Evolutionary conservation across 2,329 filamentous ascomycete genomes (phyloP).

Genomic region (Trichoderma harzianum): DNA sequence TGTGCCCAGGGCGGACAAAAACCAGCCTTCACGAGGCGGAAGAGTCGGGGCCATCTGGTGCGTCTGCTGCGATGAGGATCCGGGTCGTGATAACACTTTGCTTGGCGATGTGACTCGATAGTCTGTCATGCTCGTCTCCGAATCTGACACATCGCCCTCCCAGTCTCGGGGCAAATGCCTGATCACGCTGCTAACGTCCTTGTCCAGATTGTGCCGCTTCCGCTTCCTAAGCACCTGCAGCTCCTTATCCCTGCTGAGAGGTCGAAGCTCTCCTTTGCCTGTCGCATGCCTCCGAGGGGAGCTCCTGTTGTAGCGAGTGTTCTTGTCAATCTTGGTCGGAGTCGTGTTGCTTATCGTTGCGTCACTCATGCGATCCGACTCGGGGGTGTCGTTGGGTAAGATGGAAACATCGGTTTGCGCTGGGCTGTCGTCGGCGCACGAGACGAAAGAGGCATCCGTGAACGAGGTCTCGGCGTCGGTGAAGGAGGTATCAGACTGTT

Average conservation of each 20-base stretch:
- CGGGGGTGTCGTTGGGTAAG: slow-evolving; percentile 49
- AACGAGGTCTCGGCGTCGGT: slow-evolving; percentile 38
- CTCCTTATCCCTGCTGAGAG: slow-evolving; percentile 35
- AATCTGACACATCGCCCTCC: slow-evolving; percentile 49
- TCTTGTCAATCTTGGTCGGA: slow-evolving; percentile 45
- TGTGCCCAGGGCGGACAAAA: slow-evolving; percentile 48
- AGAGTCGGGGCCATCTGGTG: slow-evolving; percentile 14
- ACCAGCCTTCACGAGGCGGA: slow-evolving; percentile 17
- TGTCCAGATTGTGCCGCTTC: slow-evolving; percentile 50
- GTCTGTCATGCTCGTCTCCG: slow-evolving; percentile 36
- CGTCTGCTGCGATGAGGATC: slow-evolving; percentile 27
- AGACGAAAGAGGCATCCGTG: slow-evolving; percentile 31
- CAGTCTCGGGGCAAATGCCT: slow-evolving; percentile 40
- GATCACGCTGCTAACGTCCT: slow-evolving; percentile 50
- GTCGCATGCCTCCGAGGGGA: slow-evolving; percentile 43
- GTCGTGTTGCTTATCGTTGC: slow-evolving; percentile 43
- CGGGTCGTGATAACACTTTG: neutral
- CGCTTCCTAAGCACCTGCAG: slow-evolving; percentile 46
- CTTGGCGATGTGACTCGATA: neutral
- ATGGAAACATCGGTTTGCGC: slow-evolving; percentile 57
- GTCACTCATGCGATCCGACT: slow-evolving; percentile 46
- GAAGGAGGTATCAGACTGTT: slow-evolving; percentile 56
- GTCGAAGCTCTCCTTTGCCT: slow-evolving; percentile 63
- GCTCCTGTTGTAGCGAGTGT: slow-evolving; percentile 42
- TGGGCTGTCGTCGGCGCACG: slow-evolving; percentile 59